phyloP scores from a whole-genome alignment of 805 yeast species.

The Starmerella floris region DNA sequence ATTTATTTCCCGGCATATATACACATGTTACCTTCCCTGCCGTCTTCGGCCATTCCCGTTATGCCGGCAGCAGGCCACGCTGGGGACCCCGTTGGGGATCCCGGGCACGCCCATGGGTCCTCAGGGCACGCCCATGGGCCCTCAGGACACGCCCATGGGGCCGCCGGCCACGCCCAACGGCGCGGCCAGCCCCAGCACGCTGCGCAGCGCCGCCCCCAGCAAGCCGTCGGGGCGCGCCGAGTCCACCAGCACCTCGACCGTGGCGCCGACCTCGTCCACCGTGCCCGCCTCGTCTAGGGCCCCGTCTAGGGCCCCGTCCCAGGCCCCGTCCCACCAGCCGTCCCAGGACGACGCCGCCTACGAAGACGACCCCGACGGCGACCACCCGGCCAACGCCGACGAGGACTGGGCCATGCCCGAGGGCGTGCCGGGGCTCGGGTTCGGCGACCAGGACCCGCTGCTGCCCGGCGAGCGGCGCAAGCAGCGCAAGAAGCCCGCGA shows the following conservation, averaged over 20 bases:
- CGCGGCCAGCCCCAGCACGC: background rate
- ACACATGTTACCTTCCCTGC: too few species aligned
- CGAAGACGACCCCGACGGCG: background rate
- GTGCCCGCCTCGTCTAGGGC: background rate
- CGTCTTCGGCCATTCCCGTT: background rate
- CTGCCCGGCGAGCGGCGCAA: conserved; percentile 17
- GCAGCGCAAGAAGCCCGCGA: conserved; percentile 1
- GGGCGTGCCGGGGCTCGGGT: conserved; percentile 21
- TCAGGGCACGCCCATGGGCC: background rate
- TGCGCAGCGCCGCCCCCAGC: background rate
- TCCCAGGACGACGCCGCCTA: background rate
- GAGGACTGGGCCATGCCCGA: conserved; percentile 14
- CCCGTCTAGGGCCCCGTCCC: background rate
- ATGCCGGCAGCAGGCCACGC: background rate
- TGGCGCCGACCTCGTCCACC: too few species aligned
- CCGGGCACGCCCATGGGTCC: background rate
- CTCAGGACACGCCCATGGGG: background rate
- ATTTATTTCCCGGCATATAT: too few species aligned
- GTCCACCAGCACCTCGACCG: too few species aligned
- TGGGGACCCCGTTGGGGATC: background rate
- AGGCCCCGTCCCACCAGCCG: background rate
- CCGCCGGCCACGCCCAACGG: background rate
- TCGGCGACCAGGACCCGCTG: conserved; percentile 19
- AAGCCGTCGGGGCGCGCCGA: too few species aligned
- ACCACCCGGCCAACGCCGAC: background rate